A percentile compares a stretch with the other conserved stretches of the same genome.
phyloP scores from a whole-genome alignment of 805 yeast genomes.

The Candida pseudoglaebosa region DNA sequence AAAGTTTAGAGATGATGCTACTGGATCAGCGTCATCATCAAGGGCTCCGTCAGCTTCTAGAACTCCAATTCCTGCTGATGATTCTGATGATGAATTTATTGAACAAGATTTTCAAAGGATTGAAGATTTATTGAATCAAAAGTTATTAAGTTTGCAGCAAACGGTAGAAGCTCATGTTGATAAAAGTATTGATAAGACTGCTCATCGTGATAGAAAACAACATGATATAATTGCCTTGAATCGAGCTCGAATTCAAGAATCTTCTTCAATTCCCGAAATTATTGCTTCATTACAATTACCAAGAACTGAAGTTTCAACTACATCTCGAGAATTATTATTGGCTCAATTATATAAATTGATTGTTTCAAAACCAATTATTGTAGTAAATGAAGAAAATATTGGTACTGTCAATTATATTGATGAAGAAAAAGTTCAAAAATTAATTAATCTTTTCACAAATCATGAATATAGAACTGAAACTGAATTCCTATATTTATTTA shows the following conservation, averaged over 20 bases:
- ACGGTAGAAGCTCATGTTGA: conserved; percentile 12
- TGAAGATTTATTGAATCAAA: conserved; percentile 30
- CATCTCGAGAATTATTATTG: conserved; percentile 45
- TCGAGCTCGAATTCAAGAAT: conserved; percentile 30
- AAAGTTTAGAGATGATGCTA: conserved; percentile 12
- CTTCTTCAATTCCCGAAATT: conserved; percentile 42
- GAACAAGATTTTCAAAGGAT: conserved; percentile 32
- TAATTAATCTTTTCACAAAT: conserved; percentile 30
- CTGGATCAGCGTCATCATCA: conserved; percentile 26
- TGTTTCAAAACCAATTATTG: conserved; percentile 36
- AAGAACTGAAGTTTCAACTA: conserved; percentile 43
- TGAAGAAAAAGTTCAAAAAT: conserved; percentile 30
- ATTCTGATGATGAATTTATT: conserved; percentile 30
- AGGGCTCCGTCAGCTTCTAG: conserved; percentile 30
- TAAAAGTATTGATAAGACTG: conserved; percentile 11
- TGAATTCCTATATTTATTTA: conserved; percentile 39
- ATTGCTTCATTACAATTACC: conserved; percentile 38
- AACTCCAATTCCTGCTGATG: conserved; percentile 23
- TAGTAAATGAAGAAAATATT: conserved; percentile 31
- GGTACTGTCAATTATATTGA: conserved; percentile 36
- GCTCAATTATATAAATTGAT: conserved; percentile 49
- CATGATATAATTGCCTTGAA: conserved; percentile 25
- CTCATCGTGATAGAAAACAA: conserved; percentile 11
- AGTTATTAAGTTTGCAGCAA: conserved; percentile 27
- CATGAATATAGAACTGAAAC: conserved; percentile 32